Conservation (phyloP, 2,329 filamentous ascomycete genomes). For the Aspergillus sp. region DNA sequence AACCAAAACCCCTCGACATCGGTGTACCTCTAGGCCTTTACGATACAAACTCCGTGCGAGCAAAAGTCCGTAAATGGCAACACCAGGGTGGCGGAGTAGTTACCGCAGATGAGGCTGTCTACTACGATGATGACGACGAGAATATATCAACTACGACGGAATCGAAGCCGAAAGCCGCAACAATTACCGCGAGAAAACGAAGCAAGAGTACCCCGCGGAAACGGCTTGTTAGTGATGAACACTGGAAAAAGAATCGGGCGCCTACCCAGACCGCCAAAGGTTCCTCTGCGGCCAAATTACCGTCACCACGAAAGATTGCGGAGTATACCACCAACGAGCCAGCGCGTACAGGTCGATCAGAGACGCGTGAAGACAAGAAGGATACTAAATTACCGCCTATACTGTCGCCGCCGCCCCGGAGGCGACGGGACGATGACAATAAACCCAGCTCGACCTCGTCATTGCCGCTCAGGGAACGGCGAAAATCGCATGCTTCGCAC, state of each 20-base stretch:
- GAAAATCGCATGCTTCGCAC: constrained; percentile 21
- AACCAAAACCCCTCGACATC: constrained; percentile 52
- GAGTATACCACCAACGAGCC: constrained; percentile 37
- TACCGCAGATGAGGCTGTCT: constrained; percentile 57
- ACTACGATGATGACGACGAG: constrained; percentile 55
- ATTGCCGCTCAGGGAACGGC: constrained; percentile 25
- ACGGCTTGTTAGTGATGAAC: constrained; percentile 87
- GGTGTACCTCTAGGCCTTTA: constrained; percentile 56
- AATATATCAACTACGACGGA: constrained; percentile 27
- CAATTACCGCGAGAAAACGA: constrained; percentile 35
- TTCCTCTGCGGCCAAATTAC: constrained; percentile 35
- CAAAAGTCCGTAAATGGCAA: constrained; percentile 84
- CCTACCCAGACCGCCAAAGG: constrained; percentile 38
- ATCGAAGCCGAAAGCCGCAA: constrained; percentile 20
- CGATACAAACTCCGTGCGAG: constrained; percentile 67
- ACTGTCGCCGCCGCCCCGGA: constrained; percentile 23
- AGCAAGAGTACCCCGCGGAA: constrained; percentile 73
- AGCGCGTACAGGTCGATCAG: constrained; percentile 24
- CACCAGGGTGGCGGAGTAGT: constrained; percentile 70
- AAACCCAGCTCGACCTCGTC: constrained; percentile 23
- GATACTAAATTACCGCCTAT: constrained; percentile 23
- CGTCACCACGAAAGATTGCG: constrained; percentile 44
- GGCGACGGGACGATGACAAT: constrained; percentile 28
- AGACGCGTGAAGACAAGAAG: constrained; percentile 27
- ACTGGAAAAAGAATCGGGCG: constrained; percentile 65